Evolutionary conservation across 2,329 filamentous ascomycete species (phyloP).

Genomic region (Talaromyces verruculosus): DNA sequence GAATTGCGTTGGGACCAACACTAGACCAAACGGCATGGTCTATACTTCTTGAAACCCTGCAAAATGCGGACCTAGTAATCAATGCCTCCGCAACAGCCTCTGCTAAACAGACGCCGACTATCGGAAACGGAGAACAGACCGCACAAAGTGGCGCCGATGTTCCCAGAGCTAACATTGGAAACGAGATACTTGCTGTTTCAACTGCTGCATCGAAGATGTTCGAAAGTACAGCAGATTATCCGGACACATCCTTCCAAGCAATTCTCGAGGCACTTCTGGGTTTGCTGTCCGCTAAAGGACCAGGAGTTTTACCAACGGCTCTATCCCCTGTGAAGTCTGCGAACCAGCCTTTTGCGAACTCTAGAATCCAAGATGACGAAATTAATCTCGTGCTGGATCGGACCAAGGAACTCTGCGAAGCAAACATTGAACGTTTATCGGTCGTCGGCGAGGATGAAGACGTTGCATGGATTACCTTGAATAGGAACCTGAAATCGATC

Average conservation of each 20-base stretch:
- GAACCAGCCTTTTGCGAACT: conserved; percentile 38
- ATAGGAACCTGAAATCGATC: conserved; percentile 53
- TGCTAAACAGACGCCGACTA: conserved; percentile 32
- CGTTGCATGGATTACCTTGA: conserved; percentile 75
- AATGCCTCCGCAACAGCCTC: conserved; percentile 39
- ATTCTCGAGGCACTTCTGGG: conserved; percentile 74
- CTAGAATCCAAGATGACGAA: conserved; percentile 46
- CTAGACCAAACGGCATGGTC: conserved; percentile 76
- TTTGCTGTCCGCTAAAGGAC: conserved; percentile 54
- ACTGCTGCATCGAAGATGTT: conserved; percentile 81
- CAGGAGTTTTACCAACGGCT: conserved; percentile 54
- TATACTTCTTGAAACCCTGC: conserved; percentile 86
- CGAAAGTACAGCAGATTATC: conserved; percentile 89
- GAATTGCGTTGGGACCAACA: conserved; percentile 89
- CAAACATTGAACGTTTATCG: conserved; percentile 74
- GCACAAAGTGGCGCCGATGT: conserved; percentile 44
- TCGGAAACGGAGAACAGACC: conserved; percentile 31
- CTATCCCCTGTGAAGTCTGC: conserved; percentile 45
- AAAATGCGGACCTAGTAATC: conserved; percentile 87
- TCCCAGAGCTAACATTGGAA: conserved; percentile 64
- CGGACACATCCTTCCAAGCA: conserved; percentile 74
- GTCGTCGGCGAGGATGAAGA: conserved; percentile 60
- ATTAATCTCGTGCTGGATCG: conserved; percentile 65
- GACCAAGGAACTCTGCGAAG: conserved; percentile 68
- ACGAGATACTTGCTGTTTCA: conserved; percentile 85